A percentile compares a stretch with the other conserved stretches of the same genome.
Evolutionary conservation across 208 protist genomes (phyloP).

Genomic region (Wallacemonas sp.): DNA sequence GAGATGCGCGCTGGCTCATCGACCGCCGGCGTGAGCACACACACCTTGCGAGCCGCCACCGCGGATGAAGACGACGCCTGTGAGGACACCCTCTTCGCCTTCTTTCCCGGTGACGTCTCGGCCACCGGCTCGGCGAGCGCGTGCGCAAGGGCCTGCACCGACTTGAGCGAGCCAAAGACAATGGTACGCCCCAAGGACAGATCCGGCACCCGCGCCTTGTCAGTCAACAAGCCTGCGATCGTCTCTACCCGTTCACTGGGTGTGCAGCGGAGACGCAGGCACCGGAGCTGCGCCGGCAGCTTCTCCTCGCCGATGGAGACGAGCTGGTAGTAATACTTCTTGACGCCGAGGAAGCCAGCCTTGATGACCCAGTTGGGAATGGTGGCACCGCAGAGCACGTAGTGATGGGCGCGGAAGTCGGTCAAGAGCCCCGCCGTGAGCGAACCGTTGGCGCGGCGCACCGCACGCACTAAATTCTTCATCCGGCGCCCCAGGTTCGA

Average conservation of each 20-base stretch:
- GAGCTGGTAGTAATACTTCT: slow-evolving; percentile 93
- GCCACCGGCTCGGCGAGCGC: neutral
- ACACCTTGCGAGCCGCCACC: slow-evolving; percentile 25
- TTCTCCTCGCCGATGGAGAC: slow-evolving; percentile 72
- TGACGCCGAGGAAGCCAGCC: slow-evolving; percentile 87
- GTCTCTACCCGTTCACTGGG: slow-evolving; percentile 35
- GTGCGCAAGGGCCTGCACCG: slow-evolving; percentile 28
- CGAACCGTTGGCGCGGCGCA: slow-evolving; percentile 77
- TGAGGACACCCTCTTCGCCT: slow-evolving; percentile 6
- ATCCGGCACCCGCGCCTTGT: neutral
- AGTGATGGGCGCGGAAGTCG: slow-evolving; percentile 87
- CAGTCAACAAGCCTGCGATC: slow-evolving; percentile 31
- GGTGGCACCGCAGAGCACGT: slow-evolving; percentile 88
- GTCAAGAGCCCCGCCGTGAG: slow-evolving; percentile 58
- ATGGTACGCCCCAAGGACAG: slow-evolving; percentile 55
- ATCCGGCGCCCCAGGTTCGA: slow-evolving; percentile 82
- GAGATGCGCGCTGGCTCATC: slow-evolving; percentile 73
- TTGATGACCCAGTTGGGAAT: slow-evolving; percentile 92
- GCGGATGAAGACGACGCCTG: slow-evolving; percentile 6
- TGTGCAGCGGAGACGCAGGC: slow-evolving; percentile 47
- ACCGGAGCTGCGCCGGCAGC: slow-evolving; percentile 68
- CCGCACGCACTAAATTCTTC: slow-evolving; percentile 80
- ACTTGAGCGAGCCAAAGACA: slow-evolving; percentile 68
- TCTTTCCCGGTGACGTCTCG: slow-evolving; percentile 2
- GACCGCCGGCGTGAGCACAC: slow-evolving; percentile 40